Evolutionary conservation across 1,139 yeast genomes (phyloP).

Genomic region (Groenewaldozyma auringiensis): DNA sequence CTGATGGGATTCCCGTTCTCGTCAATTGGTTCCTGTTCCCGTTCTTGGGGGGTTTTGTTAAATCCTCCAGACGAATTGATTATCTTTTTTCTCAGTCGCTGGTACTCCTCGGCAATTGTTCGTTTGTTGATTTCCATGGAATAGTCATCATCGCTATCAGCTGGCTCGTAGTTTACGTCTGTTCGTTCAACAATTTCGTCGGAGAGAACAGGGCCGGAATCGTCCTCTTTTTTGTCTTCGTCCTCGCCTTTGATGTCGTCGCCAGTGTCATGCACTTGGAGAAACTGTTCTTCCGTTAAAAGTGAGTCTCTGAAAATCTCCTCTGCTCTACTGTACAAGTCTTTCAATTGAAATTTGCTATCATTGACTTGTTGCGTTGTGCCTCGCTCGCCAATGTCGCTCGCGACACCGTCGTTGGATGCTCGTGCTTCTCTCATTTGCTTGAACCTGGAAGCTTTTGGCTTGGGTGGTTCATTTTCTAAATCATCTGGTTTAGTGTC

Average conservation of each 20-base stretch:
- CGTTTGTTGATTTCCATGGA: conserved; percentile 19
- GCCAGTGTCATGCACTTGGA: conserved; percentile 20
- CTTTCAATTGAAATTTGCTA: conserved; percentile 11
- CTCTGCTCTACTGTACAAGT: conserved; percentile 19
- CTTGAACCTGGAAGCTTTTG: background rate
- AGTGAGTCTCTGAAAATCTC: conserved; percentile 26
- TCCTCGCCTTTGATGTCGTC: conserved; percentile 8
- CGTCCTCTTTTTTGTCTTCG: background rate
- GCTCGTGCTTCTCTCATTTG: background rate
- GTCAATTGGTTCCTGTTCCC: conserved; percentile 66
- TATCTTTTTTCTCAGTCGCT: conserved; percentile 47
- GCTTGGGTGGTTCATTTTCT: background rate
- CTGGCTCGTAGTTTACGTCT: conserved; percentile 13
- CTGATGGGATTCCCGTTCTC: conserved; percentile 52
- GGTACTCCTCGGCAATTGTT: conserved; percentile 48
- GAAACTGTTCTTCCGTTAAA: conserved; percentile 30
- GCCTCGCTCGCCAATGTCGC: background rate
- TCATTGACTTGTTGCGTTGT: conserved; percentile 9
- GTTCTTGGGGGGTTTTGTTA: conserved; percentile 40
- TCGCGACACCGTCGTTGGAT: background rate
- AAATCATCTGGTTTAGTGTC: background rate
- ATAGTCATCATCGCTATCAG: conserved; percentile 16
- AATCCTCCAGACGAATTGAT: conserved; percentile 45
- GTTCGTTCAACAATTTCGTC: conserved; percentile 19
- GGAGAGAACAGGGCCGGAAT: conserved; percentile 10